A percentile compares a stretch with the other conserved stretches of the same genome.
Evolutionary conservation across 2,329 filamentous ascomycete genomes (phyloP).

Genomic region (Dendrostoma leiphaemia): DNA sequence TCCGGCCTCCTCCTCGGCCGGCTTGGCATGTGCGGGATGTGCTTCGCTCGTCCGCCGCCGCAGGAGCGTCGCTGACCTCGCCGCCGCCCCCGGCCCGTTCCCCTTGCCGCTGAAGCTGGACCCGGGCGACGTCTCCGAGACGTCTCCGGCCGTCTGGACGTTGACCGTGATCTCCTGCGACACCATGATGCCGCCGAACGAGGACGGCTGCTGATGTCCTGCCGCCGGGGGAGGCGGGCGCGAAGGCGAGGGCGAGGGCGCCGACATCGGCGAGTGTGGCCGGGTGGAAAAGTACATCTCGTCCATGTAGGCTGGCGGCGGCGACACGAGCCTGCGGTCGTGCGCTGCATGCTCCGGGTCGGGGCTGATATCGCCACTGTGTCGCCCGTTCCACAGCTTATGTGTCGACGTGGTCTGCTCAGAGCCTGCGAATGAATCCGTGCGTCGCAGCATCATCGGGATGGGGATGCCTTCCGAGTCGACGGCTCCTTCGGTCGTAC

Average conservation of each 20-base stretch:
- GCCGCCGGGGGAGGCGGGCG: not conserved
- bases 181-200: slow-evolving; percentile 59
- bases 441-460: slow-evolving; percentile 24
- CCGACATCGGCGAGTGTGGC: not conserved
- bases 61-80: slow-evolving; percentile 10
- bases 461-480: slow-evolving; percentile 30
- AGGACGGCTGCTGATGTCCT: slow-evolving; percentile 14
- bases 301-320: slow-evolving; percentile 13
- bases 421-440: slow-evolving; percentile 25
- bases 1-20: no score
- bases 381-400: slow-evolving; percentile 29
- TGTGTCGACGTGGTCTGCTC: slow-evolving; percentile 31
- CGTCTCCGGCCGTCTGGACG: slow-evolving; percentile 27
- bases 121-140: slow-evolving; percentile 20
- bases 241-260: not conserved
- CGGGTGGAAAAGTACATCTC: not conserved
- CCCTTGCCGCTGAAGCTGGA: slow-evolving; percentile 21
- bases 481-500: slow-evolving; percentile 20
- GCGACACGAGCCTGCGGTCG: slow-evolving; percentile 10
- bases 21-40: no score
- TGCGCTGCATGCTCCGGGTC: not conserved
- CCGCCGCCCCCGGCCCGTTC: slow-evolving; percentile 2
- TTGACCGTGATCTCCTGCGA: slow-evolving; percentile 62
- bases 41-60: slow-evolving; percentile 14
- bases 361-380: slow-evolving; percentile 16